Evolutionary conservation across 371 early-diverging fungal genomes (phyloP), one percentile per base, ranked within the genome.

Genomic region (Mortierella sp.): DNA sequence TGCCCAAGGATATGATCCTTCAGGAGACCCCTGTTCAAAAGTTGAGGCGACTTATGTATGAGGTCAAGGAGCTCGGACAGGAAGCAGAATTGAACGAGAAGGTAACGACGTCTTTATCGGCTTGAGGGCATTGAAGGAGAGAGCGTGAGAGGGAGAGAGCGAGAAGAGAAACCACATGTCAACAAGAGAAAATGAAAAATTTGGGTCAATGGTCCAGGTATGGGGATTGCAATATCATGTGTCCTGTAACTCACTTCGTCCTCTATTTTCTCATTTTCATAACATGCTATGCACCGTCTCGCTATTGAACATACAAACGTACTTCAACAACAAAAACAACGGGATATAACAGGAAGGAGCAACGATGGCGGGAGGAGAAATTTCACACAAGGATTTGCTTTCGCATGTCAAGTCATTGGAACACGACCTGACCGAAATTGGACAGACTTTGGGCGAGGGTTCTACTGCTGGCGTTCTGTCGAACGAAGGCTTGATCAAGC

Each of bases 11-110:
- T 8, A 80, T 90, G 73, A 80, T 84, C 48, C 84, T 95, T 50
- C 89, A 91, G 73, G 97, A 97, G 79, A 95, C 96, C 0, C 89
- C 94, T 54, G 83, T 94, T 47, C 96, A 97, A 82, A 92, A 94
- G 80, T 87, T 96, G 38, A 93, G 95, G 44, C 92, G 97, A 44
- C 91, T 97, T 55, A 92, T 94, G 88, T 95, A 89, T 80, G 97
- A 97, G 84, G 94, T 95, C 5, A 94, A 95, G 78, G 96, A 97
- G 76, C 91, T 97, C 16, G 92, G 89, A 42, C 93, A 93, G 75
- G 94, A 95, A 82, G 80, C 96, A 28, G 92, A 94, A 50, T 90
- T 92, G 75, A 88, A 88, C 42, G 90, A 93, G 79, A 72, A 86
- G 87, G 87, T 86, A 81, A 57, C n/a, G 21, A n/a, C n/a, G 0